phyloP scores from a whole-genome alignment of 768 basidiomycete genomes.

The Mrakia blollopis region DNA sequence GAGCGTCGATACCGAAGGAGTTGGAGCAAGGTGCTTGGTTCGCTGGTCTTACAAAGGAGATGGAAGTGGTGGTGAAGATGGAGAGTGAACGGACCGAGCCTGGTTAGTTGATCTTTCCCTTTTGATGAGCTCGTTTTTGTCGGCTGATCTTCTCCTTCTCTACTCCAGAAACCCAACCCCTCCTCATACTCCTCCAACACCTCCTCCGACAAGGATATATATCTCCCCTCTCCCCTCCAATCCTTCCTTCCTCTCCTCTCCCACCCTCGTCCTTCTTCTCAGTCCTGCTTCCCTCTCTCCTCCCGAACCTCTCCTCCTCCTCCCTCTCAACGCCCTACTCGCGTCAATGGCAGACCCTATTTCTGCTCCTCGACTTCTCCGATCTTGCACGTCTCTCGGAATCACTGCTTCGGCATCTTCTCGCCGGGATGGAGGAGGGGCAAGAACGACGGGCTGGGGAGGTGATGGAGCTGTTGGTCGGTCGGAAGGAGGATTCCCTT shows the following conservation, averaged over 20 bases:
- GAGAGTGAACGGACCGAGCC: neutral
- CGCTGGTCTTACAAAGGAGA: neutral
- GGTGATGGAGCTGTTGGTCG: conserved; percentile 56
- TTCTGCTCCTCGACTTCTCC: conserved; percentile 55
- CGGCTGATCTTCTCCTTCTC: conserved; percentile 54
- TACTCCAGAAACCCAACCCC: conserved; percentile 49
- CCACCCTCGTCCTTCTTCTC: conserved; percentile 44
- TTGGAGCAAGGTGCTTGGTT: conserved; percentile 46
- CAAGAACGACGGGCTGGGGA: conserved; percentile 47
- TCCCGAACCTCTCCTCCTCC: conserved; percentile 47
- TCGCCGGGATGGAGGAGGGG: conserved; percentile 46
- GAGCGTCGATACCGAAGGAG: conserved; percentile 46
- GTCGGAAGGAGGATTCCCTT: conserved; percentile 43
- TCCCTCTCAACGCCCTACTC: neutral
- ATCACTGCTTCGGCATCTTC: conserved; percentile 36
- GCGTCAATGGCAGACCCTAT: conserved; percentile 47
- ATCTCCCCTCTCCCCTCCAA: conserved; percentile 59
- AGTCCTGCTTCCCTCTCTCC: conserved; percentile 54
- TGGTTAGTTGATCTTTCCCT: neutral
- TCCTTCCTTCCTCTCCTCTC: conserved; percentile 38
- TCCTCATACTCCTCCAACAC: conserved; percentile 50
- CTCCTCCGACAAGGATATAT: conserved; percentile 61
- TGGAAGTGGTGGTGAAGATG: conserved; percentile 5
- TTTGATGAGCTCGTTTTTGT: conserved; percentile 44
- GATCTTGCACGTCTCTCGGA: conserved; percentile 32